Evolutionary conservation across 78 protist genomes (phyloP), one percentile per base, ranked within the genome.

Genomic region (Corallochytrium limacisporum): DNA sequence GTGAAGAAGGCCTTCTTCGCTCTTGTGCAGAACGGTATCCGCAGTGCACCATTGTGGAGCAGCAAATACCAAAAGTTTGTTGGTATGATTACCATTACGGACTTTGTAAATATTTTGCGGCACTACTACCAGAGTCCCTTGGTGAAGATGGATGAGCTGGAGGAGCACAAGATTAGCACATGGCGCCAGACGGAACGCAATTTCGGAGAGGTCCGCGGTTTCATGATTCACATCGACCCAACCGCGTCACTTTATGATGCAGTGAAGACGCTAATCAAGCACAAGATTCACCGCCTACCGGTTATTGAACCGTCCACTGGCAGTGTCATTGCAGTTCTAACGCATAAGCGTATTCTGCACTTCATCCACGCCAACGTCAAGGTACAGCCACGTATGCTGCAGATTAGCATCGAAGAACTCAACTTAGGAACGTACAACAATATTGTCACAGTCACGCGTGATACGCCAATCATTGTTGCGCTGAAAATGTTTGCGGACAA

Each of bases 51-150:
- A 7, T 37, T 84, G 24, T 84, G 84, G 85, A 79, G 78, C 55
- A 1, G 42, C 26, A 8, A 20, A 20, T 0, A 0, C 18, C 57
- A 68, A 33, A 22, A 32, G 29, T 74, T 59, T 39, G 74, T 60
- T 33, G 89, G 84, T 31, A 59, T 78, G 40, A 5, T 79, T 9
- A 69, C 89, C 1, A 60, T 78, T n/a, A 69, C 89, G 1, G 89
- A 84, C 59, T 75, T 65, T 42, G 57, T 74, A 26, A 60, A 57
- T 15, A 46, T 84, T 4, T 48, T 84, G 32, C 31, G 43, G 26
- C 31, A 69, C 9, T 81, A 69, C 51, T 69, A 74, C 62, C 0
- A 47, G 28, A 4, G 20, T 4, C 33, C 69, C 4, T 35, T 3
- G 1, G 47, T 1, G 26, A 1, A 6, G 8, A 55, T 35, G 71